A percentile compares a stretch with the other conserved stretches of the same genome.
Evolutionary conservation across 1,139 yeast species (phyloP).

Genomic region (Debaryomycetaceae sp.): DNA sequence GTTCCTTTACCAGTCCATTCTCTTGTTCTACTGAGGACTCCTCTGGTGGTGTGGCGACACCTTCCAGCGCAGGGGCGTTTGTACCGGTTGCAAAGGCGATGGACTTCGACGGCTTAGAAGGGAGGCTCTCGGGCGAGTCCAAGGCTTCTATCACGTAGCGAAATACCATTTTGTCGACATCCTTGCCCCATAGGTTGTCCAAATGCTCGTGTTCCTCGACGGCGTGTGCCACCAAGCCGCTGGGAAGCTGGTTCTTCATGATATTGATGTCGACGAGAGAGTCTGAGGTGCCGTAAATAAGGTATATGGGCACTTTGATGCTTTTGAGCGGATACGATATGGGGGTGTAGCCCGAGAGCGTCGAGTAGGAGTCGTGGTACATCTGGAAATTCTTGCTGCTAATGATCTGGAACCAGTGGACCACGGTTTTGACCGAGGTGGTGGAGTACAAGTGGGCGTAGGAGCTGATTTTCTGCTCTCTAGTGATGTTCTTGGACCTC

Average conservation of each 20-base stretch:
- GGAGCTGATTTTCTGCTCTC: conserved; percentile 68
- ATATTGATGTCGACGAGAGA: conserved; percentile 81
- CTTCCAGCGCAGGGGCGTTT: not conserved
- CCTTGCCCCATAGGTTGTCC: conserved; percentile 84
- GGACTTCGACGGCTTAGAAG: not conserved
- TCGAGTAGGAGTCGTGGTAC: conserved; percentile 61
- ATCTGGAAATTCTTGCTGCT: conserved; percentile 78
- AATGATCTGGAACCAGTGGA: conserved; percentile 95
- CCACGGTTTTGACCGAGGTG: conserved; percentile 87
- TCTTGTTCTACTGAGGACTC: not conserved
- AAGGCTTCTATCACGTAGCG: conserved; percentile 46
- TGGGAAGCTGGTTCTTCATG: conserved; percentile 57
- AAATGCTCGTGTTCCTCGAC: conserved; percentile 76
- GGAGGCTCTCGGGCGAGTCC: conserved; percentile 13
- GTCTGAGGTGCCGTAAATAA: conserved; percentile 78
- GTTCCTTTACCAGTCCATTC: not conserved
- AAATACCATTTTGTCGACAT: conserved; percentile 47
- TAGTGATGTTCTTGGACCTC: conserved; percentile 66
- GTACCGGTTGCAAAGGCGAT: not conserved
- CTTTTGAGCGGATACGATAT: conserved; percentile 48
- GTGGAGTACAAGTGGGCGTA: conserved; percentile 86
- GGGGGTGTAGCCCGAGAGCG: conserved; percentile 38
- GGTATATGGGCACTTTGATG: conserved; percentile 64
- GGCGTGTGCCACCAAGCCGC: conserved; percentile 37
- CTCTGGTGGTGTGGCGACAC: not conserved